Percentiles rank a stretch among this genome's conserved stretches.
phyloP scores from a whole-genome alignment of 2,329 filamentous ascomycete species.

The Myriosclerotinia scirpicola region DNA sequence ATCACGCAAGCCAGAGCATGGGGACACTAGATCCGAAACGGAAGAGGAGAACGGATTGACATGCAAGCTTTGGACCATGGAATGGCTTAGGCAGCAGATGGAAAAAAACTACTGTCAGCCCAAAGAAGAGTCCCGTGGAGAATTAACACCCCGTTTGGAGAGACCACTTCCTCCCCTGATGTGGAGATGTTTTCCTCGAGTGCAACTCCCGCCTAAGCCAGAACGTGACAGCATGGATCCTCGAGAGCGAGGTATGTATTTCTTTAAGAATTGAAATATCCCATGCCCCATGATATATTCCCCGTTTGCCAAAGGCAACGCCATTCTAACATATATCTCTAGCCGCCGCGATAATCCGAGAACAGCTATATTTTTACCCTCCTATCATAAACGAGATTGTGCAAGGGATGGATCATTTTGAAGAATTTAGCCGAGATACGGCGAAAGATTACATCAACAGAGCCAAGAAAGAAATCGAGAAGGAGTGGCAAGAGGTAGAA shows the following conservation, averaged over 20 bases:
- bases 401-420: background rate
- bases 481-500: background rate
- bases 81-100: background rate
- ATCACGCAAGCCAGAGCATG: background rate
- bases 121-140: background rate
- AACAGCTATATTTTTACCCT: no score
- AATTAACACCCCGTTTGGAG: background rate
- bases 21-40: background rate
- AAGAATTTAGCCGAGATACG: background rate
- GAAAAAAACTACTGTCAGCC: background rate
- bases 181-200: fast-evolving
- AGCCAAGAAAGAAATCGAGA: background rate
- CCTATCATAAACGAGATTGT: background rate
- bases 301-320: background rate
- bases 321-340: background rate
- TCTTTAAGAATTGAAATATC: background rate
- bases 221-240: background rate
- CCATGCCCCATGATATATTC: background rate
- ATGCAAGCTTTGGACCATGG: background rate
- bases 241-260: background rate
- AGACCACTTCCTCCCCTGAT: background rate
- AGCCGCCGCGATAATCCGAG: background rate
- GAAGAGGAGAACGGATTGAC: background rate
- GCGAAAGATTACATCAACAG: background rate
- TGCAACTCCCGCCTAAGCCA: background rate